phyloP scores from a whole-genome alignment of 495 filamentous ascomycete genomes.

The Friedmanniomyces endolithicus region DNA sequence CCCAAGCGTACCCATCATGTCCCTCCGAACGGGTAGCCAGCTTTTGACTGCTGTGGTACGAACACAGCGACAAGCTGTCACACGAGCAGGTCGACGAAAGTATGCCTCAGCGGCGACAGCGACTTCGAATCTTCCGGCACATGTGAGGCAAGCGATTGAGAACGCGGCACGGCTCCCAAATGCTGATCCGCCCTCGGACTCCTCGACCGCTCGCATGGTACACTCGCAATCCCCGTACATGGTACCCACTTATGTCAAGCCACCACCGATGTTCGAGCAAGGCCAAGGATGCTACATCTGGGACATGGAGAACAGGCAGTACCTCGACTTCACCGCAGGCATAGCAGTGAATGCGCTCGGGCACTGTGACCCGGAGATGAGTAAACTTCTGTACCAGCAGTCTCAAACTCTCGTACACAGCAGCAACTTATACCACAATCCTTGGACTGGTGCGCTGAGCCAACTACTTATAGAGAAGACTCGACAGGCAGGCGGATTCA shows the following conservation, averaged over 20 bases:
- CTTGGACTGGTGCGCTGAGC: constrained; percentile 79
- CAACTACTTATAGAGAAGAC: constrained; percentile 75
- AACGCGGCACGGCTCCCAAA: constrained; percentile 55
- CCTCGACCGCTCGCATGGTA: constrained; percentile 59
- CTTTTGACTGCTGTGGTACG: constrained; percentile 4
- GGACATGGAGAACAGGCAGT: constrained; percentile 78
- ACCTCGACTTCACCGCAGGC: constrained; percentile 87
- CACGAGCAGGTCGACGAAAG: neutral
- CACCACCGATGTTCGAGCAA: constrained; percentile 76
- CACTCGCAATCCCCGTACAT: constrained; percentile 66
- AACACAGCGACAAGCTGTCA: neutral
- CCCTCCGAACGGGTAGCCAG: constrained; percentile 7
- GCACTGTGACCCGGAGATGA: constrained; percentile 65
- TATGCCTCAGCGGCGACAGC: constrained; percentile 27
- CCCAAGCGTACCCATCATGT: constrained; percentile 5
- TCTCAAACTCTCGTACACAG: constrained; percentile 70
- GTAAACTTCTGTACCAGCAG: constrained; percentile 63
- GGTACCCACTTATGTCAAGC: constrained; percentile 88
- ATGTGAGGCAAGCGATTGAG: constrained; percentile 27
- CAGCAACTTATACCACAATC: constrained; percentile 93
- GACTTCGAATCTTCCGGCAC: constrained; percentile 27
- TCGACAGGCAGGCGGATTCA: constrained; percentile 60
- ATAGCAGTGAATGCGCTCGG: constrained; percentile 92
- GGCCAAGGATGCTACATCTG: constrained; percentile 77
- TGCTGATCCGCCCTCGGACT: constrained; percentile 68